Base-by-base conservation (phyloP, 352 stramenopile genomes). In the Phytophthora parvispora region DNA sequence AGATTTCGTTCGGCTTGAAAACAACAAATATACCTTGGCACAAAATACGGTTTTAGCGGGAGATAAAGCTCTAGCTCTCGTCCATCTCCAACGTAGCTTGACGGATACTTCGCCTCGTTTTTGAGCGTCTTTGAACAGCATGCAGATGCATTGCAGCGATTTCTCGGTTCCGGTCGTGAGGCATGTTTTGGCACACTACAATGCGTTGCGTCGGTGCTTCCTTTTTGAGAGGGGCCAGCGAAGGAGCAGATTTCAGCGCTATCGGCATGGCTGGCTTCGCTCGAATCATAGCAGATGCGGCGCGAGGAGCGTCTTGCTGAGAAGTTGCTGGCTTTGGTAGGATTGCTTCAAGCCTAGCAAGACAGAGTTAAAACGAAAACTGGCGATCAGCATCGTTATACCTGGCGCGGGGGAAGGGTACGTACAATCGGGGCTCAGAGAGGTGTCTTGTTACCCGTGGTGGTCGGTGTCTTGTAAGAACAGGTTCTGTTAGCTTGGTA, bases 151-250 rank as follows among this genome's bases (percentile, higher is more conserved):
- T 69, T 9, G 76, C 42, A 3, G 85, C 83, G 20, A 93, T 93
- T 45, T 90, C 85, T 63, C 81, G 77, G 74, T 93, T 90, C 9
- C 85, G 83, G 52, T 92, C 85, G 1, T 67, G 54, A 4, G 75
- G 78, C 5, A 68, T 28, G 31, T 69, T 77, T 18, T 68, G 55
- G 43, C 25, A 67, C n/a, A 51, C 60, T 69, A 45, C 45, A 22
- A 27, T 51, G 34, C 63, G 64, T 22, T 62, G 68, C 27, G 22
- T 27, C n/a, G 55, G 52, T 40, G 55, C 24, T 8, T 72, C 29
- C 18, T 67, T 72, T 36, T 55, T 64, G 32, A 75, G 45, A 38
- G 66, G 61, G 25, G 55, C 55, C 15, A 77, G 47, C 4, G 60
- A 45, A 6, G 68, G 24, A 15, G 38, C 18, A 4, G 62, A 3